Conservation (phyloP, 2,329 filamentous ascomycete genomes). For the Phoma herbarum region DNA sequence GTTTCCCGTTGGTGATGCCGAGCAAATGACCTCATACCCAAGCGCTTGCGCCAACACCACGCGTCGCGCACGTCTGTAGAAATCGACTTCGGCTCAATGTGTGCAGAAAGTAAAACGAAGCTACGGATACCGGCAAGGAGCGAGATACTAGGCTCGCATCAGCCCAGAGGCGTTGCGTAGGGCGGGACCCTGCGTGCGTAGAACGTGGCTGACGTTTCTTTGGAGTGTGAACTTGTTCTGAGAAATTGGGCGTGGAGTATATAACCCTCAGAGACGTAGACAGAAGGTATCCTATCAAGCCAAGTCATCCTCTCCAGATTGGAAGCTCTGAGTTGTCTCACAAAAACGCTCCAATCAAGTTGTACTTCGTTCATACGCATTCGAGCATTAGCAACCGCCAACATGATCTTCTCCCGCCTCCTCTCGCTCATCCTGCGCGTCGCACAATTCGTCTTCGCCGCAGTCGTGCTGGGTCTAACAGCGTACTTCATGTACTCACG, state of each 20-base stretch:
- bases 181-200: conserved; percentile 7
- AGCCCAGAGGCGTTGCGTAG: conserved; percentile 12
- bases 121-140: conserved; percentile 15
- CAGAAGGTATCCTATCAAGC: no score
- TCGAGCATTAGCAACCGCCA: conserved; percentile 8
- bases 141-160: conserved; percentile 1
- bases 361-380: not conserved
- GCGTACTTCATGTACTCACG: conserved; percentile 36
- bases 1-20: conserved; percentile 3
- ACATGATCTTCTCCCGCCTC: conserved; percentile 56
- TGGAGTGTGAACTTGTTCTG: not conserved
- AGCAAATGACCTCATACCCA: conserved; percentile 22
- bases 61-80: conserved; percentile 11
- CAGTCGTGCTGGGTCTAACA: conserved; percentile 58
- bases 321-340: not conserved
- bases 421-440: conserved; percentile 67
- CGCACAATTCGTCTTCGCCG: conserved; percentile 73
- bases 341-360: not conserved
- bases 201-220: conserved; percentile 21
- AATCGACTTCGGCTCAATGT: not conserved
- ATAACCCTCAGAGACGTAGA: not conserved
- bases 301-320: not conserved
- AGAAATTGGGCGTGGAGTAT: not conserved
- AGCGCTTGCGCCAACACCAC: conserved; percentile 14
- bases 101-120: not conserved